Percentiles rank a stretch among this genome's conserved stretches.
Conservation (phyloP, 805 yeast genomes). For the Metschnikowia sp. region DNA sequence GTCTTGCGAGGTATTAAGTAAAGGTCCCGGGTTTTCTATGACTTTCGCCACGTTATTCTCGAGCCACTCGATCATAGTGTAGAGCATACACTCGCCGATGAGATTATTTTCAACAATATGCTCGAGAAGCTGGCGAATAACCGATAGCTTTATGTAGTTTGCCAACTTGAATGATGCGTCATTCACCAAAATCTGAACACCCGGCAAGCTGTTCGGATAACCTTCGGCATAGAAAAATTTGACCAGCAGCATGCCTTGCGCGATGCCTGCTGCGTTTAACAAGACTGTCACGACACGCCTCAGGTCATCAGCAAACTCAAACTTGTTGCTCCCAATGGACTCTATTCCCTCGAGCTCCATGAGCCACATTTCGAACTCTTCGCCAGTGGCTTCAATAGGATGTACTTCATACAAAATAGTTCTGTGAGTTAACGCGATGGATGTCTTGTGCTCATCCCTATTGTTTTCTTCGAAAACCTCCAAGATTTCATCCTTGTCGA, state of each 20-base stretch:
- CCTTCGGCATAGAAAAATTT: slow-evolving; percentile 26
- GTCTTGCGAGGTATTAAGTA: slow-evolving; percentile 23
- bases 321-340: slow-evolving; percentile 53
- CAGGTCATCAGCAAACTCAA: slow-evolving; percentile 27
- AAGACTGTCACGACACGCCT: slow-evolving; percentile 10
- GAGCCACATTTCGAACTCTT: slow-evolving; percentile 53
- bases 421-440: slow-evolving; percentile 46
- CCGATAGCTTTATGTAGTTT: slow-evolving; percentile 62
- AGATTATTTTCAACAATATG: slow-evolving; percentile 42
- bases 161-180: slow-evolving; percentile 54
- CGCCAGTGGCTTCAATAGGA: slow-evolving; percentile 18
- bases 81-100: slow-evolving; percentile 70
- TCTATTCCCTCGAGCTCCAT: slow-evolving; percentile 71
- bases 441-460: slow-evolving; percentile 48
- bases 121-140: slow-evolving; percentile 44
- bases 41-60: slow-evolving; percentile 57
- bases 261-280: slow-evolving; percentile 10
- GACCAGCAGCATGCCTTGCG: slow-evolving; percentile 16
- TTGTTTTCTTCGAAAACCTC: slow-evolving; percentile 40
- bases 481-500: slow-evolving; percentile 60
- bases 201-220: slow-evolving; percentile 71
- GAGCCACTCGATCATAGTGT: slow-evolving; percentile 72
- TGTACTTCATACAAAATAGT: slow-evolving; percentile 5
- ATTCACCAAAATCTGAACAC: slow-evolving; percentile 50
- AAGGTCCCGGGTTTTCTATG: slow-evolving; percentile 72